Percentiles rank a stretch among this genome's conserved stretches.
These are phyloP conservation scores for Zalaria sp. DNA, from an alignment of 2,329 filamentous ascomycete species.

Conservation along the genomic window DNA sequence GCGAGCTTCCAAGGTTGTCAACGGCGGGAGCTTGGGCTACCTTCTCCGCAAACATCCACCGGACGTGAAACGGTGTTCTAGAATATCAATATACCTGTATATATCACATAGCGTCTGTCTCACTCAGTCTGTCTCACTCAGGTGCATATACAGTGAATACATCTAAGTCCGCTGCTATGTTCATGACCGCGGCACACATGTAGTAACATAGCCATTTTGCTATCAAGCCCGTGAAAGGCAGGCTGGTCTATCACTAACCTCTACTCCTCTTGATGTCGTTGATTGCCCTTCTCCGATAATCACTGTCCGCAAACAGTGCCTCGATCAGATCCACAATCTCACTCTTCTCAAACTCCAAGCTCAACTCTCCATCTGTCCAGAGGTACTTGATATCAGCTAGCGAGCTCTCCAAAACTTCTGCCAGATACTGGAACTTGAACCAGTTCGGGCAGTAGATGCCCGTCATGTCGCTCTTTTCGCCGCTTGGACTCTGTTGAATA, in stretches of 20 bases:
- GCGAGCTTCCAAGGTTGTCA: too few species aligned
- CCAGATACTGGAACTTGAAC: conserved; percentile 51
- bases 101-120: too few species aligned
- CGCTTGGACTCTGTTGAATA: conserved; percentile 26
- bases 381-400: conserved; percentile 52
- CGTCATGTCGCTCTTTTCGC: conserved; percentile 35
- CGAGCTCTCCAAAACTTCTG: conserved; percentile 48
- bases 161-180: too few species aligned
- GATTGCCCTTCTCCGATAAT: conserved; percentile 43
- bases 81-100: too few species aligned
- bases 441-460: conserved; percentile 48
- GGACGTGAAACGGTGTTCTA: too few species aligned
- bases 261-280: conserved; percentile 34
- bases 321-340: conserved; percentile 50
- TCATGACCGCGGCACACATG: too few species aligned
- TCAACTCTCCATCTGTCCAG: conserved; percentile 50
- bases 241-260: background rate
- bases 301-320: conserved; percentile 50
- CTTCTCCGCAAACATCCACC: too few species aligned
- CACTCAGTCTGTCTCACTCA: too few species aligned
- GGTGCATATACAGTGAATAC: too few species aligned
- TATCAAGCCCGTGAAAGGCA: too few species aligned
- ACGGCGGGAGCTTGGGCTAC: too few species aligned
- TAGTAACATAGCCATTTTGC: too few species aligned
- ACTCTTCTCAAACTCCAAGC: conserved; percentile 45